Evolutionary conservation across 345 rosid genomes (phyloP).

Genomic region (Gossypium raimondii): DNA sequence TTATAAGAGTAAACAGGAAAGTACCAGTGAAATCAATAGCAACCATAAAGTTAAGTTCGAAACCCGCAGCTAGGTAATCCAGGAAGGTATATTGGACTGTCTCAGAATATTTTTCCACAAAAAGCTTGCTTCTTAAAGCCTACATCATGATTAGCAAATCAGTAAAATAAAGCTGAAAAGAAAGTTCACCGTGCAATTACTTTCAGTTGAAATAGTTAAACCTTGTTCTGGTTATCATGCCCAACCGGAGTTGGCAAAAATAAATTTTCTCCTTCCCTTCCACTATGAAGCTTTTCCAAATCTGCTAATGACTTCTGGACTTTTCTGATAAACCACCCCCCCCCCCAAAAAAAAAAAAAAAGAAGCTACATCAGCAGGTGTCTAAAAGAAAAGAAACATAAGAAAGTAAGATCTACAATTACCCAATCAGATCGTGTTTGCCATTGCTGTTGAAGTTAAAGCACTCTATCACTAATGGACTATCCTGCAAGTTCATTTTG

Average conservation of each 20-base stretch:
- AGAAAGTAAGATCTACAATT: conserved; percentile 20
- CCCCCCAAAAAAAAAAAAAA: not conserved
- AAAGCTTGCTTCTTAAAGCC: conserved; percentile 66
- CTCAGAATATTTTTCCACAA: conserved; percentile 67
- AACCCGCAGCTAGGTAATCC: conserved; percentile 81
- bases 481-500: conserved; percentile 40
- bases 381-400: conserved; percentile 7
- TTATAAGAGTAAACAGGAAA: conserved; percentile 15
- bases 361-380: conserved; percentile 14
- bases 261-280: conserved; percentile 46
- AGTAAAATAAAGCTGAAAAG: not conserved
- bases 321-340: conserved; percentile 42
- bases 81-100: conserved; percentile 66
- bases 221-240: conserved; percentile 58
- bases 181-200: conserved; percentile 9
- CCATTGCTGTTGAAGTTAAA: conserved; percentile 45
- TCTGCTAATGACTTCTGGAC: conserved; percentile 69
- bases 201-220: conserved; percentile 22
- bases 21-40: conserved; percentile 95
- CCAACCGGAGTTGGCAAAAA: conserved; percentile 51
- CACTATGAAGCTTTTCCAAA: conserved; percentile 61
- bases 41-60: conserved; percentile 89
- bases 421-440: conserved; percentile 72
- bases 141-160: conserved; percentile 24
- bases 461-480: conserved; percentile 6